phyloP scores from a whole-genome alignment of 768 basidiomycete genomes.

The Suillus brevipes region DNA sequence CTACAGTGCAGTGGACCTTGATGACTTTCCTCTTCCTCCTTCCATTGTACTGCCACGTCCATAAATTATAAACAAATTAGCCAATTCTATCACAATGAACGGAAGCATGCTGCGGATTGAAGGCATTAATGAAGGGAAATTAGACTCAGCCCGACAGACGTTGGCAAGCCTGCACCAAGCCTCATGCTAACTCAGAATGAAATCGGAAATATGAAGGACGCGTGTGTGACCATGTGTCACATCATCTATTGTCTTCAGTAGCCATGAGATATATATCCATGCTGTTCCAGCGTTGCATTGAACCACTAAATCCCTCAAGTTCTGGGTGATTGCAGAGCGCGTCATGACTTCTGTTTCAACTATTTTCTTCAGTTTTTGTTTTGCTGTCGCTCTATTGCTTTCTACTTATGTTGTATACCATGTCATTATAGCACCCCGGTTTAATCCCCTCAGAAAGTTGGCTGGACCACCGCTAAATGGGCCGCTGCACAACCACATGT shows the following conservation, averaged over 20 bases:
- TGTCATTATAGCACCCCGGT: constrained; percentile 26
- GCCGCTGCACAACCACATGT: constrained; percentile 56
- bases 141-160: background rate
- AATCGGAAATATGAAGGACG: constrained; percentile 10
- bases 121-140: background rate
- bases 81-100: background rate
- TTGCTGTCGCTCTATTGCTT: constrained; percentile 12
- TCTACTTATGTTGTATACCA: constrained; percentile 27
- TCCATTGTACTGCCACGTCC: constrained; percentile 13
- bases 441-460: constrained; percentile 51
- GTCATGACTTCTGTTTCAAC: constrained; percentile 12
- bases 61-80: background rate
- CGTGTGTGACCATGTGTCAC: constrained; percentile 10
- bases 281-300: constrained; percentile 1
- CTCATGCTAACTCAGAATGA: background rate
- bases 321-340: background rate
- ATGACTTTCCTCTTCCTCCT: constrained; percentile 50
- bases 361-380: constrained; percentile 13
- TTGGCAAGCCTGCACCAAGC: background rate
- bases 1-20: constrained; percentile 43
- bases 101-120: background rate
- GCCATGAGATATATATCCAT: constrained; percentile 7
- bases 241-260: constrained; percentile 12
- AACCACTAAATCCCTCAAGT: background rate
- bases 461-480: constrained; percentile 58